A percentile compares a stretch with the other conserved stretches of the same genome.
phyloP scores from a whole-genome alignment of 116 monocot species.

The Zostera marina region DNA sequence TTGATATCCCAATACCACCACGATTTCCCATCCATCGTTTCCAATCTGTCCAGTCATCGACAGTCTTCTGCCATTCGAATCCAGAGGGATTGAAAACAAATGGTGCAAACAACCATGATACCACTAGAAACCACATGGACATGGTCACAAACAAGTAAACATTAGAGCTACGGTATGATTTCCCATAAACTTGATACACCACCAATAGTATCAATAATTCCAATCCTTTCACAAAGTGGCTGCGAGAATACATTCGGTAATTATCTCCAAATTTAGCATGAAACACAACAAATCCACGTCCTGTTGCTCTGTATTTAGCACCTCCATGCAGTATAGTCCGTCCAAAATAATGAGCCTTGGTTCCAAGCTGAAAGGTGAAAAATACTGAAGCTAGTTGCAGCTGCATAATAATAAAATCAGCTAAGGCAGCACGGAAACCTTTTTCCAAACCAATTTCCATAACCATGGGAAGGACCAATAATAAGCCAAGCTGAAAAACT shows the following conservation, averaged over 20 bases:
- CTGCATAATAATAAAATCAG: conserved; percentile 91
- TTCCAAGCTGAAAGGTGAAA: conserved; percentile 94
- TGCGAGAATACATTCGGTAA: conserved; percentile 78
- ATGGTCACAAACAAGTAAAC: conserved; percentile 67
- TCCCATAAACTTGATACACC: conserved; percentile 71
- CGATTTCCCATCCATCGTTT: conserved; percentile 88
- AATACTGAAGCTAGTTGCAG: conserved; percentile 83
- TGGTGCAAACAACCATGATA: conserved; percentile 87
- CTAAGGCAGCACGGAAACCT: conserved; percentile 76
- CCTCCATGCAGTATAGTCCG: conserved; percentile 87
- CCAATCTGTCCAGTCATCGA: conserved; percentile 94
- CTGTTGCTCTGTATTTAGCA: conserved; percentile 81
- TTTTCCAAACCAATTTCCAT: conserved; percentile 98
- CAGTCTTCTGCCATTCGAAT: conserved; percentile 95
- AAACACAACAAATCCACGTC: conserved; percentile 88
- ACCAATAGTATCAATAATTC: conserved; percentile 75
- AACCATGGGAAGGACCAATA: conserved; percentile 82
- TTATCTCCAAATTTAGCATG: conserved; percentile 90
- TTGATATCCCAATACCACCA: conserved; percentile 77
- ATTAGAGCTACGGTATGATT: conserved; percentile 42
- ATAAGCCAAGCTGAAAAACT: conserved; percentile 72
- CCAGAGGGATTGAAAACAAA: conserved; percentile 83
- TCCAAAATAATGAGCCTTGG: conserved; percentile 87
- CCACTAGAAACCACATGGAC: conserved; percentile 90
- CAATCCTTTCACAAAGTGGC: conserved; percentile 88